Evolutionary conservation across 2,329 filamentous ascomycete species (phyloP).

Genomic region (Fusarium anguioides): DNA sequence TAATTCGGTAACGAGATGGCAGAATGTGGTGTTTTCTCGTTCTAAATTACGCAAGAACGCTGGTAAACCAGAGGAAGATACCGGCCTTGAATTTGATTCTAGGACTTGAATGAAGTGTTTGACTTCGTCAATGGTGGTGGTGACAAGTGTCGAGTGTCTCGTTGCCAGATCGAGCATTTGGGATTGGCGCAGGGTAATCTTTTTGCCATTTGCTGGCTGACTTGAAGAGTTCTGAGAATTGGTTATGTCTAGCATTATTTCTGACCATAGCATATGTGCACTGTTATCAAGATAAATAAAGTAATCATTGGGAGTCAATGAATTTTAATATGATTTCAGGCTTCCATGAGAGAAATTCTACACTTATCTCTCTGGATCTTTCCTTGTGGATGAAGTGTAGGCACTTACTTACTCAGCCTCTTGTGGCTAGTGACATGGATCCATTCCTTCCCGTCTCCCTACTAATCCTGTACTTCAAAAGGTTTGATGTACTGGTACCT

Average conservation of each 20-base stretch:
- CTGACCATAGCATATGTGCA: not conserved
- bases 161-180: constrained; percentile 34
- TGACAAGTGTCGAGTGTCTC: constrained; percentile 12
- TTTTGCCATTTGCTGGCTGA: constrained; percentile 10
- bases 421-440: constrained; percentile 15
- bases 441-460: not conserved
- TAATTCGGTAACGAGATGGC: constrained; percentile 15
- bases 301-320: not conserved
- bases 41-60: constrained; percentile 26
- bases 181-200: constrained; percentile 9
- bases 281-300: too few relatives aligned
- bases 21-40: constrained; percentile 22
- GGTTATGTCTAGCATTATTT: constrained; percentile 3
- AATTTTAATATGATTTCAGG: not conserved
- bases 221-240: not conserved
- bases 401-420: constrained; percentile 2
- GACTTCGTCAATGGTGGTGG: constrained; percentile 11
- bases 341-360: constrained; percentile 1
- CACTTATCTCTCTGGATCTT: constrained; percentile 4
- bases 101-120: constrained; percentile 7
- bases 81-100: constrained; percentile 21
- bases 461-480: not conserved
- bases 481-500: constrained; percentile 5
- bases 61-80: constrained; percentile 25
- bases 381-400: not conserved